Percentiles rank a stretch among this genome's conserved stretches.
These are phyloP conservation scores for Paraconiothyrium brasiliense DNA, from an alignment of 2,329 filamentous ascomycete genomes.

Conservation along the genomic window DNA sequence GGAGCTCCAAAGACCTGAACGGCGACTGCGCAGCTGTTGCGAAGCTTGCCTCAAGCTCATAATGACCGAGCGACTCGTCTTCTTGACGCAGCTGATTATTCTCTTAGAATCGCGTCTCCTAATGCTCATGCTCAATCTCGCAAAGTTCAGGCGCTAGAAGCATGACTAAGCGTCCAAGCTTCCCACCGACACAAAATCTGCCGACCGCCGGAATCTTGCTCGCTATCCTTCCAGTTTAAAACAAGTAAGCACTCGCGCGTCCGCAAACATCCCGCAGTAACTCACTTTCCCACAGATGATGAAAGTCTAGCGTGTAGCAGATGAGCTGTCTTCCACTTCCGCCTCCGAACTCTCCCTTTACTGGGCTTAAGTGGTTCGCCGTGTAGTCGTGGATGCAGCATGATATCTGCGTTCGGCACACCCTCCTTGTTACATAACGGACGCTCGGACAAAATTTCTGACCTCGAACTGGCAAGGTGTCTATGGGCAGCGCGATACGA, in stretches of 20 bases:
- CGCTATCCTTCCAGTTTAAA: constrained; percentile 99
- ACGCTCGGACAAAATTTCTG: constrained; percentile 99
- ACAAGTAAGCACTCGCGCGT: constrained; percentile 72
- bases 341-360: constrained; percentile 83
- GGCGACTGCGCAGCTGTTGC: constrained; percentile 24
- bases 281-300: constrained; percentile 77
- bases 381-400: constrained; percentile 71
- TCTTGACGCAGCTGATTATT: constrained; percentile 1
- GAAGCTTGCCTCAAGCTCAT: constrained; percentile 39
- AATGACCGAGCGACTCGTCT: neutral
- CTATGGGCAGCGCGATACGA: constrained; percentile 17
- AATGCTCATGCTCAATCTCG: constrained; percentile 7
- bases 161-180: constrained; percentile 33
- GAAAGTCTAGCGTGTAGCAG: constrained; percentile 97
- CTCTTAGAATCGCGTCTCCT: neutral
- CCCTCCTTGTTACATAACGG: constrained; percentile 95
- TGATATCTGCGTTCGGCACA: constrained; percentile 99
- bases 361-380: constrained; percentile 88
- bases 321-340: constrained; percentile 80
- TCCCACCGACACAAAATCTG: constrained; percentile 44
- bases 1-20: constrained; percentile 35
- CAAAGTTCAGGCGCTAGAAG: constrained; percentile 35
- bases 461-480: constrained; percentile 69
- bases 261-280: constrained; percentile 14
- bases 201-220: constrained; percentile 50